Percentiles rank a stretch among this genome's conserved stretches.
Evolutionary conservation across 148 eudicot species (phyloP).

Genomic region (Fagopyrum tataricum): DNA sequence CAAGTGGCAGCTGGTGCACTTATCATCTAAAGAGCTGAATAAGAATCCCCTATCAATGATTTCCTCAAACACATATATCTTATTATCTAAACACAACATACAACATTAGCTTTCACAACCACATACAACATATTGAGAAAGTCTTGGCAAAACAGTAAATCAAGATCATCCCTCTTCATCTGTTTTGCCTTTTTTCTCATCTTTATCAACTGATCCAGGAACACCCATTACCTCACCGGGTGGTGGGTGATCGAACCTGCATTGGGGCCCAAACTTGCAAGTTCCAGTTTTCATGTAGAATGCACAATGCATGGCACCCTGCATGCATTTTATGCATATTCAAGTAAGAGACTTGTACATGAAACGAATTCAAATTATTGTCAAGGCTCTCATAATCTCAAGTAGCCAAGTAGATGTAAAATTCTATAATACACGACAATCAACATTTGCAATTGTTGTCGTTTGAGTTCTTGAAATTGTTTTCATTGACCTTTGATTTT

Average conservation of each 20-base stretch:
- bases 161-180: background rate
- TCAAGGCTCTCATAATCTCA: background rate
- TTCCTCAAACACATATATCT: background rate
- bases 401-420: background rate
- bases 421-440: background rate
- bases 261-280: conserved; percentile 72
- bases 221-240: conserved; percentile 80
- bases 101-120: background rate
- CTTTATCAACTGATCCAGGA: conserved; percentile 13
- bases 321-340: conserved; percentile 16
- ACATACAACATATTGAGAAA: background rate
- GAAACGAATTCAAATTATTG: background rate
- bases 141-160: background rate
- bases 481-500: too few species aligned
- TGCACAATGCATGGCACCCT: conserved; percentile 73
- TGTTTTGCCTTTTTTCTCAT: conserved; percentile 4
- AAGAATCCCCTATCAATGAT: background rate
- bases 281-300: conserved; percentile 95
- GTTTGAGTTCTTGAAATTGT: too few species aligned
- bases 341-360: background rate
- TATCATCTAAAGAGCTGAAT: background rate
- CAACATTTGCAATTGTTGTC: too few species aligned
- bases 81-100: background rate
- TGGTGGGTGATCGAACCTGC: conserved; percentile 97
- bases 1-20: conserved; percentile 83